These are phyloP conservation scores for Cordyceps tenuipes DNA, from an alignment of 2,329 filamentous ascomycete genomes.

Conservation along the genomic window DNA sequence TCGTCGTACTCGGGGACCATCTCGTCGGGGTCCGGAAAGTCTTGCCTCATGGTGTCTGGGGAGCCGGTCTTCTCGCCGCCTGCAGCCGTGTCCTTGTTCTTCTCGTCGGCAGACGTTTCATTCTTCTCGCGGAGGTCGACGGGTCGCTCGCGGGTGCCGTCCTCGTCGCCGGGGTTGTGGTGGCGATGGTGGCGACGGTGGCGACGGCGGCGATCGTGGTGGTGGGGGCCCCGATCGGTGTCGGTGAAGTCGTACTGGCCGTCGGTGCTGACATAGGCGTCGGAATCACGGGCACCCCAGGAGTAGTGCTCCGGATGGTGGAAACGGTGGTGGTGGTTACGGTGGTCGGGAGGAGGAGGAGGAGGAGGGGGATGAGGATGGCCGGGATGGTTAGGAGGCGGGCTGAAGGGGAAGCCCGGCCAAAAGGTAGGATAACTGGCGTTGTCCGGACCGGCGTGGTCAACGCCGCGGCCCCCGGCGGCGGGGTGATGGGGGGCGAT, in stretches of 20 bases:
- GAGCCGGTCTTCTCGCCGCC: constrained; percentile 28
- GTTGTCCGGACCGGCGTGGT: constrained; percentile 14
- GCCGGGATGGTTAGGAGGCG: background rate
- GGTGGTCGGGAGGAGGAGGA: background rate
- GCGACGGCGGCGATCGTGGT: constrained; percentile 13
- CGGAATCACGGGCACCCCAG: background rate
- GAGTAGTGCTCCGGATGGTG: constrained; percentile 12
- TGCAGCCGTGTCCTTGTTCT: constrained; percentile 14
- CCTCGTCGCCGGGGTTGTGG: constrained; percentile 14
- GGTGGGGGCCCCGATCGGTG: constrained; percentile 1
- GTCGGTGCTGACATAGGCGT: background rate
- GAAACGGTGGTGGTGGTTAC: constrained; percentile 14
- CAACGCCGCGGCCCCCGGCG: constrained; percentile 28
- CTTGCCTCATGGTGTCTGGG: constrained; percentile 24
- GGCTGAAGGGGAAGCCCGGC: constrained; percentile 27
- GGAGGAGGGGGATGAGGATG: constrained; percentile 13
- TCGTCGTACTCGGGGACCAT: constrained; percentile 25
- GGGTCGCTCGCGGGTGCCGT: constrained; percentile 16
- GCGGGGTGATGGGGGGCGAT: constrained; percentile 22
- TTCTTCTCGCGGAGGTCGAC: constrained; percentile 18
- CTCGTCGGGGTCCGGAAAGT: constrained; percentile 25
- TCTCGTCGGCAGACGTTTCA: constrained; percentile 16
- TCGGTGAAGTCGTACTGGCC: constrained; percentile 9
- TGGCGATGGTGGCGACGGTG: constrained; percentile 12
- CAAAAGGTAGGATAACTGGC: constrained; percentile 19